Conservation (phyloP, 2,329 filamentous ascomycete species). For the Sporothrix phasma region DNA sequence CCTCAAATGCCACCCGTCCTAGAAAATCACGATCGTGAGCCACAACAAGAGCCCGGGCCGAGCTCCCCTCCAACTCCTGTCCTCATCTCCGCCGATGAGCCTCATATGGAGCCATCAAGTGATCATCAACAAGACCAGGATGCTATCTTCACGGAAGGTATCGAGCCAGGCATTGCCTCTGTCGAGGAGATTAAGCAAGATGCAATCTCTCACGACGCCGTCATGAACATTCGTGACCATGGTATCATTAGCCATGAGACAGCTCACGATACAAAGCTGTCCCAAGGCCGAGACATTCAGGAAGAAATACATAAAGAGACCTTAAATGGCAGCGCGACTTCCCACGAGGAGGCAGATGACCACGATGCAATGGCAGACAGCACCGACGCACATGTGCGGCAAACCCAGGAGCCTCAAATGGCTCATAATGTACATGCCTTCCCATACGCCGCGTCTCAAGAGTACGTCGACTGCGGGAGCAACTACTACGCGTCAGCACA, state of each 20-base stretch:
- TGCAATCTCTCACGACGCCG: no score
- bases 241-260: background rate
- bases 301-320: background rate
- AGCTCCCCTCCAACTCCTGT: background rate
- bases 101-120: background rate
- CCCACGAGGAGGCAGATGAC: no score
- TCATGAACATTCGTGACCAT: background rate
- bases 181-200: no score
- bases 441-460: background rate
- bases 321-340: no score
- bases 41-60: background rate
- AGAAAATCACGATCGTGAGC: background rate
- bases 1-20: background rate
- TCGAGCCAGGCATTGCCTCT: no score
- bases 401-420: background rate
- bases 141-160: no score
- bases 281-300: background rate
- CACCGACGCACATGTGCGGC: background rate
- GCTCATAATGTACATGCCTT: background rate
- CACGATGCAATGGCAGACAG: background rate
- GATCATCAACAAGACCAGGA: background rate
- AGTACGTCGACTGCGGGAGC: constrained; percentile 9
- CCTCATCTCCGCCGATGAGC: background rate
- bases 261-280: no score
- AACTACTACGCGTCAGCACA: constrained; percentile 11